Conservation (phyloP, 345 rosid genomes). For the Rhizophora mangle region DNA sequence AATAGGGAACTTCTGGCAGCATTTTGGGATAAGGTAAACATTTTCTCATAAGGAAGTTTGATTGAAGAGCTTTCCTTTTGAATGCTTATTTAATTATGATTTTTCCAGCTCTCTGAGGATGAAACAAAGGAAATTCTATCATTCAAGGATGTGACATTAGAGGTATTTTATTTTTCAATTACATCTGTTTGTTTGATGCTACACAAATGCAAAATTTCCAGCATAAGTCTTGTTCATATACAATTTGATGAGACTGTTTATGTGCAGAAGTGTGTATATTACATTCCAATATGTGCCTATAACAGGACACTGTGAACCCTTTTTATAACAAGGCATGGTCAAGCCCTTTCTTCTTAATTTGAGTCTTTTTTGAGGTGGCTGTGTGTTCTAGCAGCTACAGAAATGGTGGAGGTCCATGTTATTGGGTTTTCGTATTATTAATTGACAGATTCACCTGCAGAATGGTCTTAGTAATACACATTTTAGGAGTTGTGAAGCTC, state of each 20-base stretch:
- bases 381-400: no score
- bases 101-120: slow-evolving; percentile 63
- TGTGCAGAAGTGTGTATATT: neutral
- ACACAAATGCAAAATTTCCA: neutral
- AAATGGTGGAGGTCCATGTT: no score
- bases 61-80: slow-evolving; percentile 2
- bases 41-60: slow-evolving; percentile 1
- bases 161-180: slow-evolving; percentile 41
- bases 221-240: neutral
- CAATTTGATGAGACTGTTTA: neutral
- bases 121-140: slow-evolving; percentile 71
- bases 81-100: slow-evolving; percentile 23
- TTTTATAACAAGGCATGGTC: no score
- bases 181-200: neutral
- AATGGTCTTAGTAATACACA: no score
- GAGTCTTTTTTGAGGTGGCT: no score
- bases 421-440: no score
- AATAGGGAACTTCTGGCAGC: slow-evolving; percentile 66
- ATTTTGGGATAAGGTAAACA: slow-evolving; percentile 84
- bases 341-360: no score
- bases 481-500: no score
- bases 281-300: no score
- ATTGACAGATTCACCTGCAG: no score
- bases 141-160: slow-evolving; percentile 52
- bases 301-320: no score